A percentile compares a stretch with the other conserved stretches of the same genome.
These are phyloP conservation scores for Sporormia fimetaria DNA, from an alignment of 495 filamentous ascomycete genomes.

Conservation along the genomic window DNA sequence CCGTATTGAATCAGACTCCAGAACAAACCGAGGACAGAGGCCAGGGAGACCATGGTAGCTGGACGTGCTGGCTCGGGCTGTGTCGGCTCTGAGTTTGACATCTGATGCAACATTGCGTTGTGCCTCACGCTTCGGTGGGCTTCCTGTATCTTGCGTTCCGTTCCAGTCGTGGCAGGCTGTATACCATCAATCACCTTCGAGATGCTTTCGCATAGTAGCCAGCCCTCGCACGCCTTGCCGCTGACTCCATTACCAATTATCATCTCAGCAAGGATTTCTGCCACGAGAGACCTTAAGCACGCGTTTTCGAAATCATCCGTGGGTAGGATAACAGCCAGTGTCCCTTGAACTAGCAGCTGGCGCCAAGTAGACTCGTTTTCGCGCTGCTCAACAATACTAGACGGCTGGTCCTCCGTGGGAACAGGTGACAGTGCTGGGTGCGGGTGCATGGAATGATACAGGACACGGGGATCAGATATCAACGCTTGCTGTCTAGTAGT, in stretches of 20 bases:
- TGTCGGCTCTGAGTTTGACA: too few relatives aligned
- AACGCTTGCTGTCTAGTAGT: slow-evolving; percentile 44
- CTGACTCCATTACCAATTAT: slow-evolving; percentile 68
- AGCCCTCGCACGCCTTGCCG: slow-evolving; percentile 68
- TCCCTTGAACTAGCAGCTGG: slow-evolving; percentile 65
- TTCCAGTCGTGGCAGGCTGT: slow-evolving; percentile 16
- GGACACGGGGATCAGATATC: slow-evolving; percentile 47
- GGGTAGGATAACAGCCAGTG: slow-evolving; percentile 71
- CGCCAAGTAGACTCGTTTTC: slow-evolving; percentile 72
- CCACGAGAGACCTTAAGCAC: slow-evolving; percentile 68
- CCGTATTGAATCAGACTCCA: slow-evolving; percentile 60
- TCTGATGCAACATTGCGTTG: slow-evolving; percentile 23
- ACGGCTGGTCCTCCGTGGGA: slow-evolving; percentile 43
- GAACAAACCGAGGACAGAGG: slow-evolving; percentile 41
- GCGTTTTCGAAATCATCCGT: slow-evolving; percentile 84
- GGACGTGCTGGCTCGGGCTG: too few relatives aligned
- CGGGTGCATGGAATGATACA: slow-evolving; percentile 77
- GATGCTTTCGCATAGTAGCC: slow-evolving; percentile 73
- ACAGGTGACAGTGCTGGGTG: slow-evolving; percentile 69
- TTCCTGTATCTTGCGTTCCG: slow-evolving; percentile 16
- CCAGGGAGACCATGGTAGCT: slow-evolving; percentile 16
- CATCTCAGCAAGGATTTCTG: slow-evolving; percentile 75
- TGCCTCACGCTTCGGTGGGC: slow-evolving; percentile 32
- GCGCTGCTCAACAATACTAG: slow-evolving; percentile 46
- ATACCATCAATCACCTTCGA: slow-evolving; percentile 46